Percentiles rank a stretch among this genome's conserved stretches.
phyloP scores from a whole-genome alignment of 1,284 basidiomycete species.

The Moesziomyces sp. region DNA sequence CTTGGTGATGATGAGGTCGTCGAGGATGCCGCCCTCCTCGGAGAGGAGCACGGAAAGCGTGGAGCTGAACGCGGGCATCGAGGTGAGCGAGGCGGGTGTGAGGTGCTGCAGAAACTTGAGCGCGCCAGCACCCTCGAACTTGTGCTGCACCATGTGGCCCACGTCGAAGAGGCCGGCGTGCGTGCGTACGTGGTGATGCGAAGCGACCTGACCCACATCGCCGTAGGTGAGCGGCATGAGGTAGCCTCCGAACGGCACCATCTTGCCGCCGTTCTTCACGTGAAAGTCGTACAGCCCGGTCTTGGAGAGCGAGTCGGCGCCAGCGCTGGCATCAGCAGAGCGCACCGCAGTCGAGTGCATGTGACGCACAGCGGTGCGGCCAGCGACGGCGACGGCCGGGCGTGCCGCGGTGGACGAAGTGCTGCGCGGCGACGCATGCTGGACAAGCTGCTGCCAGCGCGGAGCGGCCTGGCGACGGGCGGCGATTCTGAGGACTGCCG shows the following conservation, averaged over 20 bases:
- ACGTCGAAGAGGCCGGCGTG: conserved; percentile 94
- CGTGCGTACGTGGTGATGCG: conserved; percentile 88
- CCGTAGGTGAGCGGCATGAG: conserved; percentile 89
- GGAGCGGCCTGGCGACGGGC: conserved; percentile 11
- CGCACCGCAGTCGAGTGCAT: conserved; percentile 27
- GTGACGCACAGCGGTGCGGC: conserved; percentile 8
- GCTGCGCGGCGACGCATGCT: conserved; percentile 25
- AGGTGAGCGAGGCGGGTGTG: conserved; percentile 72
- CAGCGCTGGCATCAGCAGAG: conserved; percentile 25
- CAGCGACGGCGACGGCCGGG: not conserved
- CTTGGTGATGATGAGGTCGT: conserved; percentile 76
- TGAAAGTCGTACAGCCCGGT: conserved; percentile 94
- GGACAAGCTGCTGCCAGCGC: conserved; percentile 12
- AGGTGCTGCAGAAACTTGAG: conserved; percentile 84
- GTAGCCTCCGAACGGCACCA: conserved; percentile 96
- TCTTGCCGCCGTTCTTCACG: conserved; percentile 83
- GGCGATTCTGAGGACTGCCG: conserved; percentile 25
- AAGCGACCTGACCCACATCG: conserved; percentile 76
- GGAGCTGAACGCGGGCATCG: conserved; percentile 77
- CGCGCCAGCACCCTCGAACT: conserved; percentile 67
- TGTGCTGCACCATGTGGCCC: conserved; percentile 84
- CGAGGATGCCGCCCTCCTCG: conserved; percentile 89
- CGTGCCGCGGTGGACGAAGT: conserved; percentile 7
- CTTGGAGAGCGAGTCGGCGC: conserved; percentile 37
- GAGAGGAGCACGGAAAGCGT: conserved; percentile 88